These are phyloP conservation scores for Schizothecium vesticola DNA, from an alignment of 495 filamentous ascomycete species.

Conservation along the genomic window DNA sequence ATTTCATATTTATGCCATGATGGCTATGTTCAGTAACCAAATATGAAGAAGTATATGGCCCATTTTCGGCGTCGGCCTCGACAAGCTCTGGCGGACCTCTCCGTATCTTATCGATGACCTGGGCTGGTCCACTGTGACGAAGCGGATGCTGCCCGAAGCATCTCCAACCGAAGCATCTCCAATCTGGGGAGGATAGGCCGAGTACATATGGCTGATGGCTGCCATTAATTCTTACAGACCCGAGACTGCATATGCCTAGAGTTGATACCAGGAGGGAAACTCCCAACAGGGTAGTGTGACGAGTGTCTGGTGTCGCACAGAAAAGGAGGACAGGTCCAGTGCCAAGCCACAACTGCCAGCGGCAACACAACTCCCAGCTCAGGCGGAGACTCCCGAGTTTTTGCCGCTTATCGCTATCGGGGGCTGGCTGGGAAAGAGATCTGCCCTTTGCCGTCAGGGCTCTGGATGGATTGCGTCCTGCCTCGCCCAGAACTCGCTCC, in stretches of 20 bases:
- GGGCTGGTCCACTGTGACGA: neutral
- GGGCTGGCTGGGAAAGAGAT: conserved; percentile 22
- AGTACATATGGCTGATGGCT: neutral
- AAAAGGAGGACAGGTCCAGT: neutral
- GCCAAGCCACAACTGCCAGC: neutral
- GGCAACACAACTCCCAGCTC: neutral
- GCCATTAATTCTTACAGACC: neutral
- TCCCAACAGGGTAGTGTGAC: neutral
- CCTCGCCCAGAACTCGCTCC: conserved; percentile 2
- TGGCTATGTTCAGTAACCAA: neutral
- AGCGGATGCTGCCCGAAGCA: no score
- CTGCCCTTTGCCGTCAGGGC: conserved; percentile 14
- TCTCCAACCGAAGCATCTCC: neutral
- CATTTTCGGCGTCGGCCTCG: neutral
- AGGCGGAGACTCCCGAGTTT: conserved; percentile 17
- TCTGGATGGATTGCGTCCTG: conserved; percentile 3
- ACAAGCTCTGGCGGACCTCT: neutral
- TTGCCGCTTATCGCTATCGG: conserved; percentile 32
- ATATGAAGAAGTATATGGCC: neutral
- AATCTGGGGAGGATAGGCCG: neutral
- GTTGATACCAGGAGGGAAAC: neutral
- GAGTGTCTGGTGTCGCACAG: neutral
- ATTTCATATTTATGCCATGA: neutral
- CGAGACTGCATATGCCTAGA: neutral
- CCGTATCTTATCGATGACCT: neutral